Evolutionary conservation across 2,329 filamentous ascomycete genomes (phyloP), one percentile per base, ranked within the genome.

Genomic region (Aspergillus melleus): DNA sequence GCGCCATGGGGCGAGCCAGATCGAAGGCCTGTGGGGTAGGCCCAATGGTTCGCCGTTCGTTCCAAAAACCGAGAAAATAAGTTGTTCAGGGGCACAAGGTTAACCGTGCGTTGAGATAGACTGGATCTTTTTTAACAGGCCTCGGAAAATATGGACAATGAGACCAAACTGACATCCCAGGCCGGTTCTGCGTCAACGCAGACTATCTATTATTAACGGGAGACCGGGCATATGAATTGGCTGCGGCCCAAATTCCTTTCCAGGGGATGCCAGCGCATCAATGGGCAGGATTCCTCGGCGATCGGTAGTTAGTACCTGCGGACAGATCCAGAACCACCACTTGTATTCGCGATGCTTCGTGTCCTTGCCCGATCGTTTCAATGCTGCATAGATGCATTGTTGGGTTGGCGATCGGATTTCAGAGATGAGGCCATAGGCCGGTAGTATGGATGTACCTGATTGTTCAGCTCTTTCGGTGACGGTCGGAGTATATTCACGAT

Each of bases 1-100:
- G 32, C 57, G 49, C 36, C n/a, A 8, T 54, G 47, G 52, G 54
- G 42, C 50, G 57, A 60, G 54, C 60, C 60, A 44, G 60, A 62
- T 60, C 57, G 46, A 26, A 36, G 30, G 16, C 22, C 54, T 57
- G 57, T 60, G 57, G 57, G 42, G 53, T 57, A 54, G 32, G 29
- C 19, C 57, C 50, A 29, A 20, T 44, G 57, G 57, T 54, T 60
- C 49, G 56, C 59, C 30, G 57, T 54, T 60, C 49, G 56, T 61
- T 42, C 52, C 59, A 55, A 20, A 29, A 26, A 52, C 42, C 20
- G 9, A 8, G 14, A 8, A 29, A 20, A 29, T 16, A 42, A 44
- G 6, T 30, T 24, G 36, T 26, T 52, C 49, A 51, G 49, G 55
- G 49, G 49, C 32, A 22, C 36, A 42, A n/a, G 14, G 36, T 42